Evolutionary conservation across 768 basidiomycete genomes (phyloP), one percentile per base, ranked within the genome.

Genomic region (Serendipita indica): DNA sequence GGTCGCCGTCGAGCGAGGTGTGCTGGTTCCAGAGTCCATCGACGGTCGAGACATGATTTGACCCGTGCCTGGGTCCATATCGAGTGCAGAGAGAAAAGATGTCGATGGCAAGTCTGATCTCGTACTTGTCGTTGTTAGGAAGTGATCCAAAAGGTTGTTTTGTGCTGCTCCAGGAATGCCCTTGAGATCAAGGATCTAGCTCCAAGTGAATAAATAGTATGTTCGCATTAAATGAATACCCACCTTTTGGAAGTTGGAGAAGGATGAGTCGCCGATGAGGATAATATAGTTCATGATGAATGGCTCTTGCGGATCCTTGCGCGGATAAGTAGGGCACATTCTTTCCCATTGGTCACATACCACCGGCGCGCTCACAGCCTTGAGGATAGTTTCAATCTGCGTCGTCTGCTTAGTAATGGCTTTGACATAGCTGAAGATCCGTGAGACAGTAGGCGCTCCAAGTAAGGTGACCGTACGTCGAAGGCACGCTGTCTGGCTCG

Each of bases 161-260:
- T 98, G 92, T 57, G 86, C 83, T 2, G 73, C 68, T 62, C 89
- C 87, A 0, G 88, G 82, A 0, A 91, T 91, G 4, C 96, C 96
- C 69, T 96, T 96, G 52, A 97, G 77, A 69, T 97, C 93, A 16
- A 97, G 77, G 58, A 97, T 89, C 92, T 96, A 61, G 37, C 13
- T 18, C 13, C 13, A 13, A 13, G 20, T 60, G 22, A 54, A 30
- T 46, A 43, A 34, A 35, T 35, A 33, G 34, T 35, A 46, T 57
- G 27, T 35, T 16, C 30, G 13, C 10, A 43, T 18, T n/a, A 12
- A 41, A 13, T 39, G 20, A 27, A 45, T n/a, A 32, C 70, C 35
- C 33, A 86, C 91, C 81, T 99, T 99, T 74, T 98, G 96, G 74
- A 99, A 99, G 71, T 98, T 98, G 30, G 85, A 86, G 70, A 93